These are phyloP conservation scores for Lepidopterella palustris DNA, from an alignment of 495 filamentous ascomycete genomes.

Conservation along the genomic window DNA sequence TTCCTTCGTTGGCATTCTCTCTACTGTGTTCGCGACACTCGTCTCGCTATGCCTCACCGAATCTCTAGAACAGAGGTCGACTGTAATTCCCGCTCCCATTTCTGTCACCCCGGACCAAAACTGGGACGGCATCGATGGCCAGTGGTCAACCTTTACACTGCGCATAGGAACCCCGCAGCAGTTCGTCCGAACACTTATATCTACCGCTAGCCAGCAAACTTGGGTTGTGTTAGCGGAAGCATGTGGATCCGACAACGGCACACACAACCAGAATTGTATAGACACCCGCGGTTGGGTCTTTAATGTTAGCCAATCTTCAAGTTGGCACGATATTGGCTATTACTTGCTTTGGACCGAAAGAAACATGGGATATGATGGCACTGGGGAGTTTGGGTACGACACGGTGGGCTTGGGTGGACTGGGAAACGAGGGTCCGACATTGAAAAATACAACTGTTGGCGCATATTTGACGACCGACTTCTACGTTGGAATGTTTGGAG, in stretches of 20 bases:
- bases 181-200: slow-evolving; percentile 41
- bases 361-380: slow-evolving; percentile 38
- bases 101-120: slow-evolving; percentile 31
- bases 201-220: slow-evolving; percentile 42
- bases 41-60: slow-evolving; percentile 1
- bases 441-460: slow-evolving; percentile 46
- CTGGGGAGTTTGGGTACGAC: slow-evolving; percentile 46
- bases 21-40: slow-evolving; percentile 9
- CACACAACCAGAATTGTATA: slow-evolving; percentile 16
- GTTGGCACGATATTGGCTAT: slow-evolving; percentile 29
- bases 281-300: slow-evolving; percentile 24
- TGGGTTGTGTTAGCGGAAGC: slow-evolving; percentile 39
- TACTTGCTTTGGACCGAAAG: slow-evolving; percentile 28
- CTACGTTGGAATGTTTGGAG: slow-evolving; percentile 51
- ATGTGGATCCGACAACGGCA: slow-evolving; percentile 12
- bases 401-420: slow-evolving; percentile 44
- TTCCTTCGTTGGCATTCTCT: background rate
- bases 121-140: slow-evolving; percentile 51
- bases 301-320: slow-evolving; percentile 18
- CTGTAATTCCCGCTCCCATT: slow-evolving; percentile 29
- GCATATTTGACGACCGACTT: slow-evolving; percentile 43
- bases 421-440: slow-evolving; percentile 37
- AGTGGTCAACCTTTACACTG: slow-evolving; percentile 48
- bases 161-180: slow-evolving; percentile 47
- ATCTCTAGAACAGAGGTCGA: slow-evolving; percentile 1